A percentile compares a stretch with the other conserved stretches of the same genome.
Conservation (phyloP, 1,284 basidiomycete species). For the Ustilago tritici region DNA sequence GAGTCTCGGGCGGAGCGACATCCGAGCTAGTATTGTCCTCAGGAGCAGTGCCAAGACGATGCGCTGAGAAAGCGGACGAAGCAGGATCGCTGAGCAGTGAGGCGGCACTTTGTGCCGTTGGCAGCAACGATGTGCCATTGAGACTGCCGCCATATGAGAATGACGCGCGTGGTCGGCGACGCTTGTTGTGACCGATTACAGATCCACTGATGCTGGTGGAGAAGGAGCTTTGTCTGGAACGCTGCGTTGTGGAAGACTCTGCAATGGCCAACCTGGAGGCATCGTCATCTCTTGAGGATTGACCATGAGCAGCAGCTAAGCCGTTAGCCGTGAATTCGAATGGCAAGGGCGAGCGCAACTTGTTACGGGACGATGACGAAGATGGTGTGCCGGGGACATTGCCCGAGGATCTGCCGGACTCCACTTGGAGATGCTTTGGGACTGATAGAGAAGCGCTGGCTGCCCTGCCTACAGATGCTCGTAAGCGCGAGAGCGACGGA, state of each 20-base stretch:
- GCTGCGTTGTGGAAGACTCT: constrained; percentile 33
- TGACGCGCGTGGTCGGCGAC: constrained; percentile 30
- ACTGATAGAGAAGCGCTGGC: constrained; percentile 27
- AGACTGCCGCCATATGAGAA: constrained; percentile 37
- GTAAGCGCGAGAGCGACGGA: constrained; percentile 43
- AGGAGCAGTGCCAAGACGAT: constrained; percentile 9
- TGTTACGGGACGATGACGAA: constrained; percentile 45
- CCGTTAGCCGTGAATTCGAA: constrained; percentile 35
- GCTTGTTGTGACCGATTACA: constrained; percentile 15
- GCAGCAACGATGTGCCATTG: constrained; percentile 20
- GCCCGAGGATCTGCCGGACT: constrained; percentile 29
- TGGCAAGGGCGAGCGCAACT: constrained; percentile 40
- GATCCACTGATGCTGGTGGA: constrained; percentile 46
- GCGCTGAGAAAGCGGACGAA: constrained; percentile 20
- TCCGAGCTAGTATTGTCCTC: not conserved
- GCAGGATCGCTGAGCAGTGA: constrained; percentile 34
- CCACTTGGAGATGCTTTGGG: constrained; percentile 26
- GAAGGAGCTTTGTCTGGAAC: constrained; percentile 53
- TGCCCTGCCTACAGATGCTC: constrained; percentile 37
- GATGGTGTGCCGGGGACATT: constrained; percentile 33
- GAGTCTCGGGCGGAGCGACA: not conserved
- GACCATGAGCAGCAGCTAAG: constrained; percentile 23
- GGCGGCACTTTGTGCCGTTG: constrained; percentile 28
- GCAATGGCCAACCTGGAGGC: constrained; percentile 18
- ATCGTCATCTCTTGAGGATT: constrained; percentile 47